Evolutionary conservation across 805 yeast genomes (phyloP).

Genomic region (Starmera quercuum): DNA sequence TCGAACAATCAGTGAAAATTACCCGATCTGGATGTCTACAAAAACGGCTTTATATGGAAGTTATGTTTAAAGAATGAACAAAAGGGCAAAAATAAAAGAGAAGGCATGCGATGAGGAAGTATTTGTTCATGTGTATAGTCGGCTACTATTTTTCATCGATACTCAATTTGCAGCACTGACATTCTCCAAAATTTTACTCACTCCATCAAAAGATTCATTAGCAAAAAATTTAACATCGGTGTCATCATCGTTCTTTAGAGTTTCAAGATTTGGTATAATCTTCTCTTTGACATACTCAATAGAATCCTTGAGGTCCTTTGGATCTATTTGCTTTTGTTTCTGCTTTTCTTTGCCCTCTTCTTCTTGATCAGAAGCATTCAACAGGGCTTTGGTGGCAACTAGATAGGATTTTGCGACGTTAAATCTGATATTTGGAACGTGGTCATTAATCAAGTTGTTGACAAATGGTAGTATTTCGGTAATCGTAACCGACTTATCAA

Average conservation of each 20-base stretch:
- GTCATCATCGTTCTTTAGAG: slow-evolving; percentile 65
- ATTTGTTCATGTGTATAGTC: no score
- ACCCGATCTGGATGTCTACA: no score
- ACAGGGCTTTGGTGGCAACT: slow-evolving; percentile 47
- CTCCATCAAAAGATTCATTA: slow-evolving; percentile 43
- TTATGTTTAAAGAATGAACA: no score
- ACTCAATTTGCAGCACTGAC: neutral
- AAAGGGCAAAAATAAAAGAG: no score
- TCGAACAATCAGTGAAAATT: no score
- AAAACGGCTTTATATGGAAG: no score
- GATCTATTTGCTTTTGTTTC: slow-evolving; percentile 17
- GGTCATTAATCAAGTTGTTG: slow-evolving; percentile 61
- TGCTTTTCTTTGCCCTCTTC: slow-evolving; percentile 8
- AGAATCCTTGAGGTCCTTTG: slow-evolving; percentile 10
- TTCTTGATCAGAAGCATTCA: slow-evolving; percentile 14
- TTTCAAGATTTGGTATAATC: slow-evolving; percentile 58
- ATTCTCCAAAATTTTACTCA: slow-evolving; percentile 3
- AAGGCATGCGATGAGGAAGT: no score
- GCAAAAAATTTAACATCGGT: slow-evolving; percentile 89
- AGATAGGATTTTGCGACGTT: slow-evolving; percentile 85
- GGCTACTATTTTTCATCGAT: no score
- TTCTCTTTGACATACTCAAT: slow-evolving; percentile 36
- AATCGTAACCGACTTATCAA: slow-evolving; percentile 47
- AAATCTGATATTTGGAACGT: slow-evolving; percentile 92
- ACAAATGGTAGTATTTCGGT: slow-evolving; percentile 75